Evolutionary conservation across 306 rosid genomes (phyloP), one percentile per base, ranked within the genome.

Genomic region (Heteromeles arbutifolia): DNA sequence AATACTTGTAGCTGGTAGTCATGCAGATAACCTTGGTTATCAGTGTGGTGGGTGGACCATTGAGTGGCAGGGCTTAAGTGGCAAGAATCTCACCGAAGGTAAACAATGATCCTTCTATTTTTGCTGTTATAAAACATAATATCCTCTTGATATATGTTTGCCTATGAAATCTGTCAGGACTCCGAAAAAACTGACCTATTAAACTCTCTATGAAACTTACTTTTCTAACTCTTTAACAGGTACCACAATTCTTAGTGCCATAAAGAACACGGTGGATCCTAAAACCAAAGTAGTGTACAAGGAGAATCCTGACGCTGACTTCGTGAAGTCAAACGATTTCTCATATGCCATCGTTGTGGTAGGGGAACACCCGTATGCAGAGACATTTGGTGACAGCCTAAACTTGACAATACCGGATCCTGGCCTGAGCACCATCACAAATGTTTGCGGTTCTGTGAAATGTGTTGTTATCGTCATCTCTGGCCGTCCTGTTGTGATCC

Each of bases 41-140:
- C 87, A 84, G 66, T 84, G 85, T 41, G 87, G 87, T 17, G 87
- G 87, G 62, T 84, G 87, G 87, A 84, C 87, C 18, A 81, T 81
- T 3, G 80, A 77, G 12, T 84, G 87, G 87, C 80, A 81, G 18
- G 87, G 85, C 26, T 11, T 74, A 26, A 67, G 75, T 61, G 75
- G 83, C 63, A 80, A 80, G 71, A 74, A 74, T 48, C 64, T 80
- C n/a, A 67, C 75, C 3, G 3, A 32, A 15, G 83, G 82, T 78
- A 77, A 37, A 12, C 28, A 6, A 11, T 14, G 22, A 63, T 39
- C 22, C 67, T 39, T 39, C 11, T 39, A 2, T 9, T 39, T 39
- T 8, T 39, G 43, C 11, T 8, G 43, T 8, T 2, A 8, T 39
- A 9, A 39, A 9, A 39, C 43, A 8, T 39, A 39, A 39, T 39